These are phyloP conservation scores for Platanus orientalis DNA, from an alignment of 164 flowering plant genomes.

Conservation along the genomic window DNA sequence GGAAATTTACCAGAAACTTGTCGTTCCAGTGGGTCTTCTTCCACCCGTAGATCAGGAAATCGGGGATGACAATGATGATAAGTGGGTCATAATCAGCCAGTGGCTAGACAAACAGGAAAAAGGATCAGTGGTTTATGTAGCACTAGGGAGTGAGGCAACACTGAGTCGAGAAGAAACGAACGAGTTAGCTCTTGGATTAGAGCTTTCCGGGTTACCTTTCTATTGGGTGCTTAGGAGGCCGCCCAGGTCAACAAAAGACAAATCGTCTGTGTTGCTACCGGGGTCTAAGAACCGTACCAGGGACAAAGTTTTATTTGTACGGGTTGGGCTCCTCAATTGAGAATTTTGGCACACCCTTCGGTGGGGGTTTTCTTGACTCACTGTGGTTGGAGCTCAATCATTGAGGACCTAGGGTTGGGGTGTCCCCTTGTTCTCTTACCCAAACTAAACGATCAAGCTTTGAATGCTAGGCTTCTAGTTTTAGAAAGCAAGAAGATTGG, in stretches of 20 bases:
- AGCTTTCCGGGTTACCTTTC: slow-evolving; percentile 49
- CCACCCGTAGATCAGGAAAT: neutral
- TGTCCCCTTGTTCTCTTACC: slow-evolving; percentile 43
- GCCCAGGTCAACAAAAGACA: slow-evolving; percentile 12
- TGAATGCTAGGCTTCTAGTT: slow-evolving; percentile 47
- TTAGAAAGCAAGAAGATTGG: slow-evolving; percentile 39
- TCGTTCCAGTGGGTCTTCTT: slow-evolving; percentile 19
- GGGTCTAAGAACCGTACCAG: slow-evolving; percentile 31
- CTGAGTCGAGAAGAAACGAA: slow-evolving; percentile 26
- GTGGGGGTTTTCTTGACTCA: slow-evolving; percentile 59
- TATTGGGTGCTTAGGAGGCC: slow-evolving; percentile 41
- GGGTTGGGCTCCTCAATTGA: slow-evolving; percentile 59
- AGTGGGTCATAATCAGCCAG: neutral
- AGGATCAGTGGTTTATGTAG: slow-evolving; percentile 33
- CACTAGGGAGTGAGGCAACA: slow-evolving; percentile 50
- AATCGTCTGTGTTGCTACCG: slow-evolving; percentile 20
- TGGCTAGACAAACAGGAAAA: slow-evolving; percentile 13
- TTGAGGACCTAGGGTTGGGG: slow-evolving; percentile 45
- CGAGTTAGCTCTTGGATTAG: slow-evolving; percentile 55
- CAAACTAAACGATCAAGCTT: slow-evolving; percentile 39
- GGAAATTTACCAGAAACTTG: slow-evolving; percentile 11
- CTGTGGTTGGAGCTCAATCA: slow-evolving; percentile 58
- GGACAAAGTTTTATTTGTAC: slow-evolving; percentile 32
- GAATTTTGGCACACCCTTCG: slow-evolving; percentile 42
- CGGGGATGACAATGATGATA: neutral